Evolutionary conservation across 2,329 filamentous ascomycete species (phyloP).

Genomic region (Amesomyces nigricolor): DNA sequence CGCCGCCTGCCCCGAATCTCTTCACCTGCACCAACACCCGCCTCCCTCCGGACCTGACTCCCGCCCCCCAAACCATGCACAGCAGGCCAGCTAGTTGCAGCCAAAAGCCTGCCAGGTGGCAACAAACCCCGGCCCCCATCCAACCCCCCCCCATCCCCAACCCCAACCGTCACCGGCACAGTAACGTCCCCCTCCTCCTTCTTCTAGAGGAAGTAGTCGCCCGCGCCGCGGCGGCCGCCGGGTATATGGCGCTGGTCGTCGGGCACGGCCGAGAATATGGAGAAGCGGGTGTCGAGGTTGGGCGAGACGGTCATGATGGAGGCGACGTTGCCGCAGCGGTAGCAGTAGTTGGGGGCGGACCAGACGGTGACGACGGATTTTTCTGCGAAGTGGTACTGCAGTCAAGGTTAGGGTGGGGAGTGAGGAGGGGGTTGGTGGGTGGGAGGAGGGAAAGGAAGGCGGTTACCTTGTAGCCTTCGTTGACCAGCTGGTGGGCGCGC

Average conservation of each 20-base stretch:
- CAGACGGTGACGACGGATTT: constrained; percentile 97
- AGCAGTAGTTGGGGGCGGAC: constrained; percentile 95
- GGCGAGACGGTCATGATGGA: constrained; percentile 91
- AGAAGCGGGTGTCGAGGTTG: constrained; percentile 84
- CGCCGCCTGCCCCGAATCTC: too few species aligned
- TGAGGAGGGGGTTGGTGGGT: not conserved
- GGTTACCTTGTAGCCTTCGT: constrained; percentile 89
- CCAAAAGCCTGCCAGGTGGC: too few species aligned
- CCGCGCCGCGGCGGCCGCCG: constrained; percentile 59
- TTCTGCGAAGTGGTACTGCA: constrained; percentile 83
- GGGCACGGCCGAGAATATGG: constrained; percentile 84
- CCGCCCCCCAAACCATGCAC: too few species aligned
- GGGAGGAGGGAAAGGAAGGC: not conserved
- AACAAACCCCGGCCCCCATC: too few species aligned
- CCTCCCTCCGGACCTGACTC: too few species aligned
- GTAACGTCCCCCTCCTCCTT: too few species aligned
- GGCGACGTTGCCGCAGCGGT: constrained; percentile 91
- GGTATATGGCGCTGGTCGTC: constrained; percentile 78
- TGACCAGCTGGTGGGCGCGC: constrained; percentile 94
- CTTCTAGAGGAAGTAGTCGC: constrained; percentile 64
- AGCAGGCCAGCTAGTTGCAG: too few species aligned
- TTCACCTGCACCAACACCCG: too few species aligned
- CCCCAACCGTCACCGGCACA: too few species aligned
- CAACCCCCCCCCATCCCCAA: too few species aligned
- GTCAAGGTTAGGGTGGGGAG: not conserved